Percentiles rank a stretch among this genome's conserved stretches.
Conservation (phyloP, 1,139 yeast species). For the Diutina sp. region DNA sequence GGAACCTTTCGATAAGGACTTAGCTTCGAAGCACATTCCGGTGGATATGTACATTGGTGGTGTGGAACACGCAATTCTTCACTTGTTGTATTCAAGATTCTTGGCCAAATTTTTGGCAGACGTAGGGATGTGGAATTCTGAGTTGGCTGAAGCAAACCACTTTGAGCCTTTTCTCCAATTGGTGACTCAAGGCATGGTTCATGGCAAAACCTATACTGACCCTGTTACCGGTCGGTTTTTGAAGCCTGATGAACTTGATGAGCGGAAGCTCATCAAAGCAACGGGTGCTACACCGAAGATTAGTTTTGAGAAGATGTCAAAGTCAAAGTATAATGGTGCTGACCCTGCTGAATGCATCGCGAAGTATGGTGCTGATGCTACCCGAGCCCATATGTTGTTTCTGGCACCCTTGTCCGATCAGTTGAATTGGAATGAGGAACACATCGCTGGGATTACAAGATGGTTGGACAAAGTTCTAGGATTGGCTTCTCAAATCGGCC, state of each 20-base stretch:
- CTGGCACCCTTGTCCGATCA: conserved; percentile 82
- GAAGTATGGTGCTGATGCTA: conserved; percentile 88
- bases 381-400: conserved; percentile 86
- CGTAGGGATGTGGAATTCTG: conserved; percentile 34
- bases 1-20: conserved; percentile 37
- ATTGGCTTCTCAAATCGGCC: conserved; percentile 10
- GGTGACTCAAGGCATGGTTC: conserved; percentile 97
- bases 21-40: conserved; percentile 54
- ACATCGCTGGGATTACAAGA: conserved; percentile 75
- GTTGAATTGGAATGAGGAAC: conserved; percentile 80
- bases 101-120: conserved; percentile 64
- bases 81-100: conserved; percentile 74
- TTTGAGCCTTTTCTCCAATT: conserved; percentile 76
- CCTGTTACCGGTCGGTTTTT: conserved; percentile 64
- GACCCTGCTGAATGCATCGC: conserved; percentile 71
- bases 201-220: conserved; percentile 70
- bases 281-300: conserved; percentile 42
- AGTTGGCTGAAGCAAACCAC: conserved; percentile 17
- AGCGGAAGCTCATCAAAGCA: conserved; percentile 30
- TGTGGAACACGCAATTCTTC: conserved; percentile 91
- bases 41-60: conserved; percentile 92
- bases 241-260: conserved; percentile 61
- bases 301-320: conserved; percentile 86
- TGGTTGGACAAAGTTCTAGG: conserved; percentile 61
- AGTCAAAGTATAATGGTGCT: conserved; percentile 88